phyloP scores from a whole-genome alignment of 495 filamentous ascomycete species.

The Talaromyces nanjingensis region DNA sequence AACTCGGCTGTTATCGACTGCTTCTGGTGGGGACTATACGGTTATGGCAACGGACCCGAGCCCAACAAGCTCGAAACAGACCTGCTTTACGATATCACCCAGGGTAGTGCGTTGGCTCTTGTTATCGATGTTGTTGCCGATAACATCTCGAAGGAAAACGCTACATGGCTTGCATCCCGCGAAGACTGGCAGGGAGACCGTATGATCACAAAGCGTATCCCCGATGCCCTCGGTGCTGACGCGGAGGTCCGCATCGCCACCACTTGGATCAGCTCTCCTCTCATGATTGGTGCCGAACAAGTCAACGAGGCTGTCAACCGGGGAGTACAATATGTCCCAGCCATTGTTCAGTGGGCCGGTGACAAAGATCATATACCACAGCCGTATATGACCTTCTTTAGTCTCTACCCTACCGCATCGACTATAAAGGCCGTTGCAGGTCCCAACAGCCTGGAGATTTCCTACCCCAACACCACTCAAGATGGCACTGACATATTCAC shows the following conservation, averaged over 20 bases:
- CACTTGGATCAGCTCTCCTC: slow-evolving; percentile 20
- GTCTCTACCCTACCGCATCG: slow-evolving; percentile 20
- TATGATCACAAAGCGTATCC: slow-evolving; percentile 19
- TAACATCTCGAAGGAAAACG: slow-evolving; percentile 13
- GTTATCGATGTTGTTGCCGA: slow-evolving; percentile 15
- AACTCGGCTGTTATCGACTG: slow-evolving; percentile 20
- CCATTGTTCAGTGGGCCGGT: slow-evolving; percentile 25
- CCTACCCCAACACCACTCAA: slow-evolving; percentile 24
- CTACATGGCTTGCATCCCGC: slow-evolving; percentile 11
- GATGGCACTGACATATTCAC: slow-evolving; percentile 22
- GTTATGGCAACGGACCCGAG: slow-evolving; percentile 20
- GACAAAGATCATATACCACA: slow-evolving; percentile 19
- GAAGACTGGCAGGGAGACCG: slow-evolving; percentile 14
- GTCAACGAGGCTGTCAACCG: slow-evolving; percentile 18
- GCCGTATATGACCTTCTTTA: slow-evolving; percentile 22
- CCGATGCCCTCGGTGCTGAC: slow-evolving; percentile 15
- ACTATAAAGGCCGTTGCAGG: slow-evolving; percentile 18
- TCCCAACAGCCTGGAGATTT: slow-evolving; percentile 16
- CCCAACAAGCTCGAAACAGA: slow-evolving; percentile 21
- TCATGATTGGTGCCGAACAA: slow-evolving; percentile 24
- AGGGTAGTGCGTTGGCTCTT: slow-evolving; percentile 19
- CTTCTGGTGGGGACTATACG: slow-evolving; percentile 24
- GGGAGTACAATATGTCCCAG: slow-evolving; percentile 21
- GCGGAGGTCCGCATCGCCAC: slow-evolving; percentile 16
- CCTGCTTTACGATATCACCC: slow-evolving; percentile 19